Evolutionary conservation across 1,284 basidiomycete genomes (phyloP), one percentile per base, ranked within the genome.

Genomic region (Hortiboletus rubellus): DNA sequence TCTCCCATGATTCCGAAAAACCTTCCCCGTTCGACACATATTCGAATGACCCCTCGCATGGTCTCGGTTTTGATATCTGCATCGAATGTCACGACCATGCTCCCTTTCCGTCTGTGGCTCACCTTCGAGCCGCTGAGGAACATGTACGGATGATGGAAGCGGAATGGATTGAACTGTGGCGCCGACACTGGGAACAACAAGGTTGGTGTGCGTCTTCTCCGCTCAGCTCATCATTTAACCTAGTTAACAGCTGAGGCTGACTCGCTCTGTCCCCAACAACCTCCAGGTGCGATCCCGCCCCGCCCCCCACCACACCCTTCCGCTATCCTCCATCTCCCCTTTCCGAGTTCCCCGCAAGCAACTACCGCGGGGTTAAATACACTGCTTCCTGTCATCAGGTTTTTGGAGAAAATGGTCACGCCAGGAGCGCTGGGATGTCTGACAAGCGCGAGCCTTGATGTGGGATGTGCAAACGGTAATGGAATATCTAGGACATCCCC

Each of bases 41-140:
- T 18, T 77, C 79, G 27, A 89, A 89, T 66, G 82, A 87, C 62
- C 87, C 90, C 1, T 71, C 71, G 40, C 67, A 75, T 30, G 84
- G 84, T 27, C 75, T 79, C 52, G 87, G 88, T 40, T 94, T 86
- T 66, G 86, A 93, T 63, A 82, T 96, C 41, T 94, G 92, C 72
- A 84, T 96, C 60, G 92, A 94, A 71, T 92, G 91, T 67, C 87
- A 91, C 66, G 92, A 95, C 61, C 75, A 83, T 42, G 87, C 88
- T 9, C 81, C 83, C 14, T 86, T 91, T 72, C 87, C 89, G 3
- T 79, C 79, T 12, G 57, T 77, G 0, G 76, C 81, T 22, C 83
- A 87, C 61, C 71, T 91, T 24, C 80, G 85, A 47, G 84, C 84
- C 5, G 87, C 85, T 4, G 89, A 92, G 69, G 86, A 87, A 60